These are phyloP conservation scores for Stachybotrys elegans DNA, from an alignment of 2,329 filamentous ascomycete genomes.

Conservation along the genomic window DNA sequence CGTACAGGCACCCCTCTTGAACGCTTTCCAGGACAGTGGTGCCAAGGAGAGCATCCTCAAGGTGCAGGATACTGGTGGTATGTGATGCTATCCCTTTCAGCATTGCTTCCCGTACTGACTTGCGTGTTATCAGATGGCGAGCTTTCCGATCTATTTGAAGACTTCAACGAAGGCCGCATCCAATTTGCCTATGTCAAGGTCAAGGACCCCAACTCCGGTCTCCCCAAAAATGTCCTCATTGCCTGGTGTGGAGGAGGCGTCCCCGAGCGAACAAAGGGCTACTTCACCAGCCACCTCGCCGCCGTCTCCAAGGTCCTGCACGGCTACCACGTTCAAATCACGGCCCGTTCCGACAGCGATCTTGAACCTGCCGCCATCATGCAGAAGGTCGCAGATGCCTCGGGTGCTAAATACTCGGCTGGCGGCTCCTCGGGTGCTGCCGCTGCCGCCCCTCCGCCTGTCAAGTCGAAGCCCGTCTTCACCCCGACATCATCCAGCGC, in stretches of 20 bases:
- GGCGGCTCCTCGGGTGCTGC: constrained; percentile 52
- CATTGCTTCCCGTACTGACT: not conserved
- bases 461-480: constrained; percentile 87
- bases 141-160: constrained; percentile 81
- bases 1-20: constrained; percentile 86
- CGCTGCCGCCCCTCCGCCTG: constrained; percentile 56
- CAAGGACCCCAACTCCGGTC: constrained; percentile 83
- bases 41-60: constrained; percentile 93
- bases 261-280: constrained; percentile 96
- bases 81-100: constrained; percentile 12
- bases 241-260: constrained; percentile 97
- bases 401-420: constrained; percentile 86
- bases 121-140: constrained; percentile 66
- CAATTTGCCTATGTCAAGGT: constrained; percentile 97
- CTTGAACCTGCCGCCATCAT: constrained; percentile 83
- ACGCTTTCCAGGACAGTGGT: constrained; percentile 82
- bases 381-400: constrained; percentile 90
- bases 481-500: constrained; percentile 62
- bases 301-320: constrained; percentile 89
- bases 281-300: constrained; percentile 91
- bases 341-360: constrained; percentile 84
- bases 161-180: constrained; percentile 93
- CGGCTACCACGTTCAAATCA: constrained; percentile 97
- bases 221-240: constrained; percentile 90
- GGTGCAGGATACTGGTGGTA: constrained; percentile 86